Evolutionary conservation across 495 filamentous ascomycete species (phyloP).

Genomic region (Penicillium dipodomyicola): DNA sequence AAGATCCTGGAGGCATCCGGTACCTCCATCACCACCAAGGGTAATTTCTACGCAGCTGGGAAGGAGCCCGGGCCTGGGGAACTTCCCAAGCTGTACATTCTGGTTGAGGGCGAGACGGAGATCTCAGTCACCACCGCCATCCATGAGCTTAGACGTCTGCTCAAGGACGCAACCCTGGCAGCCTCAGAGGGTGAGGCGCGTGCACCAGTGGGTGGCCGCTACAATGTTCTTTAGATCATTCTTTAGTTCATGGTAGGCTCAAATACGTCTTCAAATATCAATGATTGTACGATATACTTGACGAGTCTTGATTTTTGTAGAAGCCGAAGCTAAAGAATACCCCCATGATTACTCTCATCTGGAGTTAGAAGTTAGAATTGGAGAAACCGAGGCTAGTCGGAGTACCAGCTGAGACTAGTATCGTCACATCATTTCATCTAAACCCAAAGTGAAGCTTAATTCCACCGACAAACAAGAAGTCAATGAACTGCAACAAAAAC

Average conservation of each 20-base stretch:
- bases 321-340: neutral
- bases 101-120: slow-evolving; percentile 97
- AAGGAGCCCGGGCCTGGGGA: slow-evolving; percentile 72
- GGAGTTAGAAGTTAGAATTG: neutral
- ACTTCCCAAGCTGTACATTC: slow-evolving; percentile 89
- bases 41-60: slow-evolving; percentile 78
- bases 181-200: slow-evolving; percentile 81
- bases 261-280: neutral
- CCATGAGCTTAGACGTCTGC: slow-evolving; percentile 79
- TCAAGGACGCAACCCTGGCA: slow-evolving; percentile 90
- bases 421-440: neutral
- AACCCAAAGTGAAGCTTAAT: neutral
- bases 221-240: slow-evolving; percentile 76
- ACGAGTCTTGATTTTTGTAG: neutral
- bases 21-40: slow-evolving; percentile 96
- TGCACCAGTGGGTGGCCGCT: slow-evolving; percentile 78
- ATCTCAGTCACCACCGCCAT: slow-evolving; percentile 87
- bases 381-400: neutral
- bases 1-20: slow-evolving; percentile 95
- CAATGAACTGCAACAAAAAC: neutral
- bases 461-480: neutral
- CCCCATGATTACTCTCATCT: neutral
- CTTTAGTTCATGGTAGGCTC: slow-evolving; percentile 47
- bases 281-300: slow-evolving; percentile 23
- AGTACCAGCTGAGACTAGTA: neutral